A percentile compares a stretch with the other conserved stretches of the same genome.
Conservation (phyloP, 2,329 filamentous ascomycete species). For the Aspergillus quadrilineatus region DNA sequence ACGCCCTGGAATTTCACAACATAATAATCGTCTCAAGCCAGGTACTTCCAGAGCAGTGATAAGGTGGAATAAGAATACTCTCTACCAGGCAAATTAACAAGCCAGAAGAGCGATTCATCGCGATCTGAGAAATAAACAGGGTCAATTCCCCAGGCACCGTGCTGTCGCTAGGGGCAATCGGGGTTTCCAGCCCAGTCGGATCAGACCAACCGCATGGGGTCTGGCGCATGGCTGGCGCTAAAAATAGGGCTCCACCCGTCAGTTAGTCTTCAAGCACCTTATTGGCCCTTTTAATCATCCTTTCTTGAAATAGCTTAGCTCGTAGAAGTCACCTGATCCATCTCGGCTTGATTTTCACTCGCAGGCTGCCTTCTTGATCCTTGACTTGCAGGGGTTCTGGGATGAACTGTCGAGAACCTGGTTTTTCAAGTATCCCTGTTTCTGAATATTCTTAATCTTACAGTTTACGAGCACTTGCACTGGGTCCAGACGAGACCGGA, state of each 20-base stretch:
- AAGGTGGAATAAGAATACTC: too few species aligned
- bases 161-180: conserved; percentile 25
- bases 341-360: background rate
- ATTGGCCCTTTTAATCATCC: conserved; percentile 5
- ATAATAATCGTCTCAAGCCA: too few species aligned
- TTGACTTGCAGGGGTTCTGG: background rate
- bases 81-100: too few species aligned
- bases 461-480: background rate
- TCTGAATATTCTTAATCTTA: background rate
- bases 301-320: background rate
- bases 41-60: too few species aligned
- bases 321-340: conserved; percentile 4
- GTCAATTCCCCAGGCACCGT: background rate
- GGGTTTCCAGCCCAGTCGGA: background rate
- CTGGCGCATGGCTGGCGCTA: conserved; percentile 12
- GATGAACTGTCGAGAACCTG: background rate
- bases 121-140: background rate
- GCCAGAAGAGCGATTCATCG: background rate
- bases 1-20: background rate
- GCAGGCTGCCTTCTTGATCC: background rate
- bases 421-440: background rate
- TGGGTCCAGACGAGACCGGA: too few species aligned
- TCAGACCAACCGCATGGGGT: conserved; percentile 15
- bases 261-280: background rate
- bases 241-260: background rate